Base-by-base conservation (phyloP, 495 filamentous ascomycete species). In the Neurospora discreta region DNA sequence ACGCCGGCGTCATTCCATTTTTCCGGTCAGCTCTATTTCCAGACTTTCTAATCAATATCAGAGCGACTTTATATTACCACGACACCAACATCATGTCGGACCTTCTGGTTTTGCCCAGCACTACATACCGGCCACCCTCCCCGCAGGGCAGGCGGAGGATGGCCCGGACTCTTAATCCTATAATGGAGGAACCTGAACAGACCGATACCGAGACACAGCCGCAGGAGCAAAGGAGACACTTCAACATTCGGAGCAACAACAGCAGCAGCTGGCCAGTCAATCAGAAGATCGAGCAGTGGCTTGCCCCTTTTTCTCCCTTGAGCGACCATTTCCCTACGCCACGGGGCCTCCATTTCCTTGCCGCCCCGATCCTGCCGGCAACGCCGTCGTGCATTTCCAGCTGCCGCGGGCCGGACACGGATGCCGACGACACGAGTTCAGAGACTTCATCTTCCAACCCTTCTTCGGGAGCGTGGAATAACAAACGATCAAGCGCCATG, bases 121-220 rank as follows among this genome's bases (percentile, higher is more conserved):
- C 83, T 74, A 86, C 84, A 44, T 90, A 87, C 80, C 80, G 82
- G 79, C 87, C 90, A 73, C 88, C 87, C 72, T 85, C 87, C 77
- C 88, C 85, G 92, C 93, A 87, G 91, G 92, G 80, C 78, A 83
- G 81, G 79, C 84, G 82, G 85, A 88, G 85, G 82, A 58, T 40
- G 87, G 85, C 78, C 84, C 86, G 80, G 80, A 82, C 72, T 74
- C 90, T 94, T 92, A 93, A 94, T 92, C 91, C 91, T 73, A 93
- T 94, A 89, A 90, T 91, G 77, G 92, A 94, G 83, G 90, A 94
- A 78, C 86, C 80, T 40, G 79, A 80, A 42, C 75, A 77, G 70
- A 38, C 77, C 70, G 75, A 79, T 58, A 71, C 74, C 60, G 52
- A 72, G 70, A 73, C 69, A 68, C 76, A 36, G 71, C 65, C 65